Base-by-base conservation (phyloP, 805 yeast species). In the Limtongia smithiae region DNA sequence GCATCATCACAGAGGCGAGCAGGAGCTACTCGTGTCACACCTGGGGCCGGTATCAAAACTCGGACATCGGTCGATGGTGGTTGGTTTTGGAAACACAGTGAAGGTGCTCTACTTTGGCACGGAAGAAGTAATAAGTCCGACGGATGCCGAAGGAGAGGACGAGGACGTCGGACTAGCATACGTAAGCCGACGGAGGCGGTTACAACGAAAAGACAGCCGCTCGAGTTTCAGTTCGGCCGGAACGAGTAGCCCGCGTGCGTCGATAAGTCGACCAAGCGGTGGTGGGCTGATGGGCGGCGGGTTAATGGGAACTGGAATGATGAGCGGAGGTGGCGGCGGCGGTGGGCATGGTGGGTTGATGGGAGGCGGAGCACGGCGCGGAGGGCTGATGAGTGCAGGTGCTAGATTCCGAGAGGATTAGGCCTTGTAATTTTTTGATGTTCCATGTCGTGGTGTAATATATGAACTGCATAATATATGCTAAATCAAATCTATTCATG, bases 1-100 rank as follows among this genome's bases (percentile, higher is more conserved):
- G 21, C 40, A 33, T 8, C 30, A 31, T 3, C 15, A 20, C 6
- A 9, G 22, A 14, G 42, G 38, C 17, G 37, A 30, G 14, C 43
- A 34, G n/a, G 57, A 52, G 14, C 41, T 52, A 7, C 61, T 81
- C 34, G 75, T 79, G 14, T 77, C 80, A 48, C 70, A 73, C 21
- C 69, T 84, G 41, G 84, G 81, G 1, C 82, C 84, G 12, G 77
- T 83, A 30, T 73, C 73, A 27, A 80, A 79, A 60, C 85, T 82
- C 62, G 95, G 95, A 0, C 86, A 79, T 62, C 85, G 86, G 60
- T 77, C 93, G 0, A 78, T 85, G 18, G 82, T 85, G 33, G 82
- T 83, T 22, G 81, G 81, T 22, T 82, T 85, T 64, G 94, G 93
- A 27, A 83, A 82, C 57, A 65, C 78, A 15, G 76, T 87, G 75